These are phyloP conservation scores for Plasmodium cynomolgi DNA, from an alignment of 169 alveolate genomes.

Conservation along the genomic window DNA sequence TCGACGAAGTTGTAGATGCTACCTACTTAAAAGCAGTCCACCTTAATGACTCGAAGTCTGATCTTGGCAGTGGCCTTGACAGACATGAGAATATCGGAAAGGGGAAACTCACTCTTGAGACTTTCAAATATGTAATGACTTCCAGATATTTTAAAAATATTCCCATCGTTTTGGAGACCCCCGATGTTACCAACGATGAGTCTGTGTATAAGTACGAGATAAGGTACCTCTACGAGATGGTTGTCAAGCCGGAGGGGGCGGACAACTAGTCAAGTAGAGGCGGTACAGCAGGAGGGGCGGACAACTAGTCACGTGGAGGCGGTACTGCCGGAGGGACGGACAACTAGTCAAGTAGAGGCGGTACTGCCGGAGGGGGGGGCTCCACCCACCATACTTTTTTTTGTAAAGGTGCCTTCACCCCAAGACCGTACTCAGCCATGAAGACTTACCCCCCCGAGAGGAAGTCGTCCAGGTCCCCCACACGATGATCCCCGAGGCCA, in stretches of 20 bases:
- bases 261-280: background rate
- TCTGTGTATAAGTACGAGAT: conserved; percentile 88
- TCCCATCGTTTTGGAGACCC: conserved; percentile 91
- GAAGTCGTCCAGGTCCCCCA: conserved; percentile 7
- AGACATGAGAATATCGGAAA: conserved; percentile 92
- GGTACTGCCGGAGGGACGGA: background rate
- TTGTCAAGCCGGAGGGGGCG: background rate
- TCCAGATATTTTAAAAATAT: conserved; percentile 87
- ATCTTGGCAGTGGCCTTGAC: conserved; percentile 90
- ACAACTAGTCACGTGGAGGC: conserved; percentile 79
- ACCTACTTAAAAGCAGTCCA: conserved; percentile 90
- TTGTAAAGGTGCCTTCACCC: background rate
- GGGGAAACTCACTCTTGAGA: conserved; percentile 89
- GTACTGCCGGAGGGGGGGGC: no score
- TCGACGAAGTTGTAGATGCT: conserved; percentile 86
- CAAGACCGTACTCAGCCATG: background rate
- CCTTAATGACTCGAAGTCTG: conserved; percentile 91
- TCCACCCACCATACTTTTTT: background rate
- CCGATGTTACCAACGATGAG: conserved; percentile 87
- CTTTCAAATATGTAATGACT: conserved; percentile 89
- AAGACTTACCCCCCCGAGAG: background rate
- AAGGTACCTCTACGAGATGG: conserved; percentile 82
- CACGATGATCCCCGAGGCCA: conserved; percentile 40
- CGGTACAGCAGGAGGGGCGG: no score
- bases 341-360: background rate